Evolutionary conservation across 805 yeast genomes (phyloP), one percentile per base, ranked within the genome.

Genomic region (Wickerhamomyces strasburgensis): DNA sequence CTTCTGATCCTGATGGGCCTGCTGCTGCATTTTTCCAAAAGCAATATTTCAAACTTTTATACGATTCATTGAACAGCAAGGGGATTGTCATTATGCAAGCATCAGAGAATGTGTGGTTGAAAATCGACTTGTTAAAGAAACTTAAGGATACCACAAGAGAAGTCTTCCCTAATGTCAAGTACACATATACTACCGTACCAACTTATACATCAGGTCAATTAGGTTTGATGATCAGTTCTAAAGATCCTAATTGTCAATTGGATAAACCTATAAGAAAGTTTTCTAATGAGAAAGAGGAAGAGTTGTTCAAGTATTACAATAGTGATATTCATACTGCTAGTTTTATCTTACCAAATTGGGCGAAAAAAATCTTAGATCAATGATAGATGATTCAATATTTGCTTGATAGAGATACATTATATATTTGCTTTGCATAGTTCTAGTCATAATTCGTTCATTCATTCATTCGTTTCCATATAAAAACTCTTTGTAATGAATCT

Each of bases 1-100:
- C 95, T 3, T 82, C 94, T 2, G 97, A 88, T 60, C 96, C 96
- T 1, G 96, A 88, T 51, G 96, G 93, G 3, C 97, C 97, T 5
- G 97, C 97, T 1, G 94, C 80, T 51, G 84, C 84, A 14, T 84
- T 88, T 49, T 88, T 88, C 65, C 85, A 86, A 58, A 70, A 72
- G 42, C 75, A 72, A 38, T 88, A 88, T 64, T 88, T 87, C 61
- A 67, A 76, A 51, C 64, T 88, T 38, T 64, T 89, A 39, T 52
- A 65, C 43, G 70, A 72, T 40, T 84, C 93, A 5, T 69, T 88
- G 38, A 73, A 72, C 31, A 67, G 68, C 2, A 65, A 78, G 43
- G 80, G 80, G 24, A 77, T 87, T 26, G 82, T 87, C 33, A 82
- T 88, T 31, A 82, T 87, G 71, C 95, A 87, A 58, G 48, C 48